These are phyloP conservation scores for Salix purpurea DNA, from an alignment of 345 rosid species.

Conservation along the genomic window DNA sequence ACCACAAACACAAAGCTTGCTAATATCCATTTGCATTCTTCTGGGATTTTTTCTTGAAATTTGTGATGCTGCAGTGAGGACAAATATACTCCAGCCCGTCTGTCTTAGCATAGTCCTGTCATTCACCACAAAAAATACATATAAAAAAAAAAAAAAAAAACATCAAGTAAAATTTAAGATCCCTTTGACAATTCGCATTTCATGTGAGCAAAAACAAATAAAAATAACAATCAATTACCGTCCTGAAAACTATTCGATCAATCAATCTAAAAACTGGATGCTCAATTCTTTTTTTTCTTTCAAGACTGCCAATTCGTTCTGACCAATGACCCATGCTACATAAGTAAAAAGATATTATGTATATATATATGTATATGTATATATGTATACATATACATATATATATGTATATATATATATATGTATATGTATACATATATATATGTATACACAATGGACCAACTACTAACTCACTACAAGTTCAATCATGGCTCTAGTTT, in stretches of 20 bases:
- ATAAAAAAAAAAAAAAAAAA: background rate
- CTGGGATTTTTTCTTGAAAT: slow-evolving; percentile 86
- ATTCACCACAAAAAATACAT: slow-evolving; percentile 8
- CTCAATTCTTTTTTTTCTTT: background rate
- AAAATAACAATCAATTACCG: background rate
- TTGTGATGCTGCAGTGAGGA: slow-evolving; percentile 85
- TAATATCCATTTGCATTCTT: slow-evolving; percentile 63
- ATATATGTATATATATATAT: too few species aligned
- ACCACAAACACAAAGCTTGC: slow-evolving; percentile 4
- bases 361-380: too few species aligned
- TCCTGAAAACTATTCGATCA: background rate
- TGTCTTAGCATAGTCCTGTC: slow-evolving; percentile 96
- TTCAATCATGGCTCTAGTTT: background rate
- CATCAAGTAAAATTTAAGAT: background rate
- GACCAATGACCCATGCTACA: too few species aligned
- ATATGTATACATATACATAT: too few species aligned
- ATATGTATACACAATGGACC: background rate
- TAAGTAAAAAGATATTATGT: too few species aligned
- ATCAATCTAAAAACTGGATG: background rate
- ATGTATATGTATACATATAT: too few species aligned
- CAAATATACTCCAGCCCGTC: slow-evolving; percentile 96
- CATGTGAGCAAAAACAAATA: background rate
- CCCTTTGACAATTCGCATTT: background rate
- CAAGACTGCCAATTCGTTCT: too few species aligned
- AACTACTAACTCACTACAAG: background rate